Conservation (phyloP, 306 rosid species). For the Mimosa bimucronata region DNA sequence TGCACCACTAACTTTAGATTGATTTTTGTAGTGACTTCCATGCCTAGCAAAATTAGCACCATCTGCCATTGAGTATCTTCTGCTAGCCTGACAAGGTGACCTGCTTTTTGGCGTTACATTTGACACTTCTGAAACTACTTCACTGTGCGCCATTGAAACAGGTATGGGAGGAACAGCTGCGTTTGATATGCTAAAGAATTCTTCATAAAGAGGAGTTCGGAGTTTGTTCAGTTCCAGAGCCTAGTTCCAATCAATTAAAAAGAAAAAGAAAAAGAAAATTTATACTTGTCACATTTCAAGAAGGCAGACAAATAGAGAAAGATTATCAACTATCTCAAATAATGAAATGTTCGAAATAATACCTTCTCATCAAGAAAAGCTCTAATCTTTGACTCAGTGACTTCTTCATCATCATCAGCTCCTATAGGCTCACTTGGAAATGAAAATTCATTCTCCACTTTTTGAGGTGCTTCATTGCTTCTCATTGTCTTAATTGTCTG, state of each 20-base stretch:
- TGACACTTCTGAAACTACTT: constrained; percentile 48
- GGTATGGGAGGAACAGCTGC: constrained; percentile 52
- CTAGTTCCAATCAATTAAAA: constrained; percentile 49
- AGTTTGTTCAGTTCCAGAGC: constrained; percentile 85
- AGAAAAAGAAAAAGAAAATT: constrained; percentile 7
- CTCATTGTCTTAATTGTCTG: constrained; percentile 45
- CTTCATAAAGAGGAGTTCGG: constrained; percentile 85
- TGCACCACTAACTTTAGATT: constrained; percentile 46
- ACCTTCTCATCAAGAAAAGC: constrained; percentile 91
- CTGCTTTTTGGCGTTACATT: constrained; percentile 62
- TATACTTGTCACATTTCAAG: constrained; percentile 24
- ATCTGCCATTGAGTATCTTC: constrained; percentile 64
- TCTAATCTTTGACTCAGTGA: constrained; percentile 84
- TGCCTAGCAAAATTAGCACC: constrained; percentile 49
- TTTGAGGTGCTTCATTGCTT: constrained; percentile 43
- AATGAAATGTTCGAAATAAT: constrained; percentile 20
- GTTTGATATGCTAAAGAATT: constrained; percentile 65
- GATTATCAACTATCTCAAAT: constrained; percentile 16
- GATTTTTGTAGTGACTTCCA: constrained; percentile 49
- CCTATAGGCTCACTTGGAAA: constrained; percentile 63
- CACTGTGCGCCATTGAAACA: constrained; percentile 46
- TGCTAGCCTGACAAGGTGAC: constrained; percentile 61
- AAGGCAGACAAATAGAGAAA: constrained; percentile 19
- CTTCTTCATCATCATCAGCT: constrained; percentile 87
- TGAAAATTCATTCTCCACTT: constrained; percentile 51